Evolutionary conservation across 495 filamentous ascomycete genomes (phyloP).

Genomic region (Pyrenula massariospora): DNA sequence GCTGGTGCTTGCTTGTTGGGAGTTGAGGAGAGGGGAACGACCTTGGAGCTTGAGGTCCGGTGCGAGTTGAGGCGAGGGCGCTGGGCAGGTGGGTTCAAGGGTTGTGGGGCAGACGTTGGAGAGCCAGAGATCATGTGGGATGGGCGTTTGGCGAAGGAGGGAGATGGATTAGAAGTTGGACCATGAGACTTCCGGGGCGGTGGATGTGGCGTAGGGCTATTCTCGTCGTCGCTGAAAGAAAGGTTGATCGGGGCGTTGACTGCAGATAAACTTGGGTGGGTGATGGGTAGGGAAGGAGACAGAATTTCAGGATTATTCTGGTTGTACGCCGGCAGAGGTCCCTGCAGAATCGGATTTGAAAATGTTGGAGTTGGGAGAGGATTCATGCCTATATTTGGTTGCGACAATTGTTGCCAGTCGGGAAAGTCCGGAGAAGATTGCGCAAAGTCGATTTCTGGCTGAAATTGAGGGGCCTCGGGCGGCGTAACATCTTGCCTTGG

Average conservation of each 20-base stretch:
- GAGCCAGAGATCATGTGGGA: background rate
- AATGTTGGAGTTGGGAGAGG: constrained; percentile 25
- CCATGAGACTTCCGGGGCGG: background rate
- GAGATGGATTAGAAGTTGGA: background rate
- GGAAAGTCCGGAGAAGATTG: constrained; percentile 13
- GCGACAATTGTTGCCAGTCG: constrained; percentile 20
- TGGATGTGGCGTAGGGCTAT: background rate
- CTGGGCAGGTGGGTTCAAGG: background rate
- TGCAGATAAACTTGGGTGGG: background rate
- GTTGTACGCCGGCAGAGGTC: background rate
- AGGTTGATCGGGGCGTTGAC: background rate
- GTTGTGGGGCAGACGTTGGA: background rate
- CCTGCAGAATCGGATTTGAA: constrained; percentile 2
- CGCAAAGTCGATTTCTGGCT: constrained; percentile 3
- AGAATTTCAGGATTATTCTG: background rate
- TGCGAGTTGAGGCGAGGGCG: background rate
- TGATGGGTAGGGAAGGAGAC: background rate
- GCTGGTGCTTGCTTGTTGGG: constrained; percentile 1
- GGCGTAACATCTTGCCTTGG: constrained; percentile 39
- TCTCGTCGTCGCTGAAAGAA: constrained; percentile 1
- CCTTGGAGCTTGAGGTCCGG: constrained; percentile 1
- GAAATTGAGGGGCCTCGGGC: constrained; percentile 28
- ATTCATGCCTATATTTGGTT: constrained; percentile 9
- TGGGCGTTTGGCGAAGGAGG: background rate
- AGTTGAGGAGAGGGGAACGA: constrained; percentile 1